phyloP scores from a whole-genome alignment of 2,329 filamentous ascomycete genomes.

The Scopulariopsis brevicaulis region DNA sequence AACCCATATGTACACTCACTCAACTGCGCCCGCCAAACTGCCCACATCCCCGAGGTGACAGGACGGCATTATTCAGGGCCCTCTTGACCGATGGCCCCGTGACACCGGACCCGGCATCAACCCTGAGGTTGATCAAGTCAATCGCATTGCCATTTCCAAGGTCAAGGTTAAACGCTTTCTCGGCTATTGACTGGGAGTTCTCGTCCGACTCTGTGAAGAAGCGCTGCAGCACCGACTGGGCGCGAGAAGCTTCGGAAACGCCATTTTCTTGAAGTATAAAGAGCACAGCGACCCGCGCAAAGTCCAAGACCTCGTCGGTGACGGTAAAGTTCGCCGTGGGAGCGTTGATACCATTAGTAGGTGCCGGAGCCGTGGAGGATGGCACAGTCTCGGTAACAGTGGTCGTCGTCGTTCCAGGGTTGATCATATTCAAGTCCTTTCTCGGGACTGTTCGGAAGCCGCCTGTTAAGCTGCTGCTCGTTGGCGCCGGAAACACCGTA shows the following conservation, averaged over 20 bases:
- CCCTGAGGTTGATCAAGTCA: conserved; percentile 33
- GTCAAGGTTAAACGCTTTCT: conserved; percentile 26
- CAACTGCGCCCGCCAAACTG: neutral
- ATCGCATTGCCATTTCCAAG: conserved; percentile 33
- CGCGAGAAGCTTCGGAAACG: conserved; percentile 36
- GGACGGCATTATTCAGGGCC: neutral
- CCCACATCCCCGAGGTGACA: neutral
- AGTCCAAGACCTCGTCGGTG: conserved; percentile 48
- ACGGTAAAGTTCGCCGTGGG: conserved; percentile 27
- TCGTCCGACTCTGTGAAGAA: conserved; percentile 35
- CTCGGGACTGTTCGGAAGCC: conserved; percentile 1
- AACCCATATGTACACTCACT: neutral
- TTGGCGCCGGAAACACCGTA: conserved; percentile 3
- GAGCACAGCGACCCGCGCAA: conserved; percentile 50
- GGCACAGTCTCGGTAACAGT: neutral
- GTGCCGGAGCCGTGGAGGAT: conserved; percentile 5
- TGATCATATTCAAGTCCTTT: neutral
- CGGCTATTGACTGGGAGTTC: conserved; percentile 22
- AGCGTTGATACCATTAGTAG: neutral
- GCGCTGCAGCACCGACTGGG: conserved; percentile 40
- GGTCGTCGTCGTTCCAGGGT: conserved; percentile 2
- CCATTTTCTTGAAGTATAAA: conserved; percentile 47
- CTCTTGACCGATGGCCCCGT: neutral
- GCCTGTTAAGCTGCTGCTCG: neutral
- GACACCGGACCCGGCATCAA: conserved; percentile 6